phyloP scores from a whole-genome alignment of 2,329 filamentous ascomycete genomes.

The Fusarium beomiforme region DNA sequence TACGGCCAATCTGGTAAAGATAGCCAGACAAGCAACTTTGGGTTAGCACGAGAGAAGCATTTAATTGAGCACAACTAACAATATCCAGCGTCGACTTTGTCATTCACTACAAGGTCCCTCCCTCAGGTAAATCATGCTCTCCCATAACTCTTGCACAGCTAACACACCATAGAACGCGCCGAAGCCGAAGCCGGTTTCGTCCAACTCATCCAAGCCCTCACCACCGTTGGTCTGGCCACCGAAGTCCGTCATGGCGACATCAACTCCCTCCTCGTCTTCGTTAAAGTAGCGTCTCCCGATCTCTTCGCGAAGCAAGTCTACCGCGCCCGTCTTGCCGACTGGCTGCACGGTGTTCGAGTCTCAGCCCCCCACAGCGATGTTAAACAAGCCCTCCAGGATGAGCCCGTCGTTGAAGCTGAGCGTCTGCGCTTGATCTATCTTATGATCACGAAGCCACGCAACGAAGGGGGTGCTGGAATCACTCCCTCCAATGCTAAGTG shows the following conservation, averaged over 20 bases:
- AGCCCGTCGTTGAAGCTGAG: constrained; percentile 89
- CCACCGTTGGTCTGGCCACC: constrained; percentile 82
- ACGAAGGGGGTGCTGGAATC: constrained; percentile 83
- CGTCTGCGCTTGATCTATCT: constrained; percentile 88
- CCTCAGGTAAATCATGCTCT: constrained; percentile 62
- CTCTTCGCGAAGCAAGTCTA: constrained; percentile 85
- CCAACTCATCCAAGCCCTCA: constrained; percentile 78
- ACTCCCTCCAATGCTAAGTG: constrained; percentile 75
- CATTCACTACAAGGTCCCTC: constrained; percentile 78
- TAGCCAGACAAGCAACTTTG: constrained; percentile 52
- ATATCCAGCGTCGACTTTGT: constrained; percentile 84
- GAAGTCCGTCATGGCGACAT: constrained; percentile 86
- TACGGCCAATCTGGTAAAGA: constrained; percentile 45
- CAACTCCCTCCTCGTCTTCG: constrained; percentile 82
- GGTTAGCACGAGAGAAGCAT: constrained; percentile 45
- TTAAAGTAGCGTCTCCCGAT: constrained; percentile 79
- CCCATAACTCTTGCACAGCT: neutral
- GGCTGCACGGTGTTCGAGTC: constrained; percentile 87
- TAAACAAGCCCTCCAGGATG: constrained; percentile 70
- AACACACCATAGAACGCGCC: constrained; percentile 63
- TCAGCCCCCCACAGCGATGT: constrained; percentile 80
- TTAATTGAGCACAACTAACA: constrained; percentile 16
- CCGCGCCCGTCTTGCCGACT: constrained; percentile 88
- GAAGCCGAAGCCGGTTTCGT: constrained; percentile 81
- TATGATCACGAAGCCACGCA: constrained; percentile 77